Percentiles rank a stretch among this genome's conserved stretches.
These are phyloP conservation scores for Dactylellina leptospora DNA, from an alignment of 2,329 filamentous ascomycete genomes.

Conservation along the genomic window DNA sequence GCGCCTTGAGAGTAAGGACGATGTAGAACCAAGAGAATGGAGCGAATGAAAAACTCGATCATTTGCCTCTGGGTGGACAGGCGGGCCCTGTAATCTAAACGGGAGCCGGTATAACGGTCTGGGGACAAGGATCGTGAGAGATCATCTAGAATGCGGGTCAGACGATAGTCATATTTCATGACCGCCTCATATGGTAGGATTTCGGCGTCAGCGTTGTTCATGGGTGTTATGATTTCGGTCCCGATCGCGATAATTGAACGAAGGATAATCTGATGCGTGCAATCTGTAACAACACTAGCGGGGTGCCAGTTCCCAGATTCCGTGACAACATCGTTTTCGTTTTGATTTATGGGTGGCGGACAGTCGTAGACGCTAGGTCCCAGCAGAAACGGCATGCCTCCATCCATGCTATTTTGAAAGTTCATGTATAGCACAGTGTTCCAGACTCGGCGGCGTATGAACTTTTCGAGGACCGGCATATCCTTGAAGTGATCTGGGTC, in stretches of 20 bases:
- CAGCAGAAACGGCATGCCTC: conserved; percentile 47
- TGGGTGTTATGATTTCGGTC: conserved; percentile 41
- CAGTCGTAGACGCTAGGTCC: conserved; percentile 42
- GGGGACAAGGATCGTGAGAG: conserved; percentile 28
- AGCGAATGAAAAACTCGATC: conserved; percentile 46
- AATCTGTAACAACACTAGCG: conserved; percentile 30
- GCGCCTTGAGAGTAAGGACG: conserved; percentile 42
- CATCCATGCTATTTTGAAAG: conserved; percentile 52
- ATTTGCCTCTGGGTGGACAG: conserved; percentile 40
- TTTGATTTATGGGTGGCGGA: conserved; percentile 35
- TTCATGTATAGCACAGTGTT: conserved; percentile 51
- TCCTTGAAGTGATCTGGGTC: conserved; percentile 49
- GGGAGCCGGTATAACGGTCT: conserved; percentile 36
- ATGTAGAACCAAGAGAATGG: conserved; percentile 41
- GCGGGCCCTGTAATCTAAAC: conserved; percentile 35
- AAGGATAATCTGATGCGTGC: conserved; percentile 47
- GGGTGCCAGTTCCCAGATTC: conserved; percentile 28
- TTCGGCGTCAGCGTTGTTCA: conserved; percentile 38
- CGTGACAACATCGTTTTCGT: conserved; percentile 25
- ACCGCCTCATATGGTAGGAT: conserved; percentile 39
- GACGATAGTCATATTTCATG: conserved; percentile 52
- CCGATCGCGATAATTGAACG: conserved; percentile 32
- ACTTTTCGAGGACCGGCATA: conserved; percentile 40
- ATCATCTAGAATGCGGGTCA: conserved; percentile 41
- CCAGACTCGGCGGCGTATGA: conserved; percentile 38